Evolutionary conservation across 2,329 filamentous ascomycete species (phyloP).

Genomic region (Diaporthe longicolla): DNA sequence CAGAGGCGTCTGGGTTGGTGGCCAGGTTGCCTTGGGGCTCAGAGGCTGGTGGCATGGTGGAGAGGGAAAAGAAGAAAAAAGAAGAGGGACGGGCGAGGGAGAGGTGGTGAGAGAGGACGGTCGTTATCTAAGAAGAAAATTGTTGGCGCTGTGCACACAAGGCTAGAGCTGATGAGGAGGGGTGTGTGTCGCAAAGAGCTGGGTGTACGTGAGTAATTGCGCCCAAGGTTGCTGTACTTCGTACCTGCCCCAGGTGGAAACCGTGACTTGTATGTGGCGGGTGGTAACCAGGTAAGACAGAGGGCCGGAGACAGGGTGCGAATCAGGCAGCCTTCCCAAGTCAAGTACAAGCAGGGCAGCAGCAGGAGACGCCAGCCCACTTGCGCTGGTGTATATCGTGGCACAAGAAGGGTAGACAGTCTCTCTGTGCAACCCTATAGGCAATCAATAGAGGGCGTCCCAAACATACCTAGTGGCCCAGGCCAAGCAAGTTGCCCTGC

Average conservation of each 20-base stretch:
- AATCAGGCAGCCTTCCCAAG: constrained; percentile 10
- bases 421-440: not conserved
- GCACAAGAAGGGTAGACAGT: constrained; percentile 18
- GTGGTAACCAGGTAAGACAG: constrained; percentile 23
- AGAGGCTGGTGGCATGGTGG: constrained; percentile 54
- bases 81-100: constrained; percentile 48
- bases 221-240: constrained; percentile 2
- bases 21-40: constrained; percentile 48
- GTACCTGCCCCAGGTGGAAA: not conserved
- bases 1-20: constrained; percentile 54
- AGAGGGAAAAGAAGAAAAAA: constrained; percentile 48
- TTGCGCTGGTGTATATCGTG: constrained; percentile 17
- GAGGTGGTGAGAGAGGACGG: constrained; percentile 50
- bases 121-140: constrained; percentile 45
- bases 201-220: constrained; percentile 39
- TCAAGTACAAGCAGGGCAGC: not conserved
- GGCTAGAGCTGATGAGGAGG: constrained; percentile 31
- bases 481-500: not conserved
- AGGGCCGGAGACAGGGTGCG: constrained; percentile 18
- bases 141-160: constrained; percentile 29
- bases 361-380: not conserved
- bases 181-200: constrained; percentile 37
- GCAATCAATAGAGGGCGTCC: constrained; percentile 3
- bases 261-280: not conserved
- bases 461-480: constrained; percentile 26